These are phyloP conservation scores for Fraxinus anomala DNA, from an alignment of 257 asterid genomes.

Conservation along the genomic window DNA sequence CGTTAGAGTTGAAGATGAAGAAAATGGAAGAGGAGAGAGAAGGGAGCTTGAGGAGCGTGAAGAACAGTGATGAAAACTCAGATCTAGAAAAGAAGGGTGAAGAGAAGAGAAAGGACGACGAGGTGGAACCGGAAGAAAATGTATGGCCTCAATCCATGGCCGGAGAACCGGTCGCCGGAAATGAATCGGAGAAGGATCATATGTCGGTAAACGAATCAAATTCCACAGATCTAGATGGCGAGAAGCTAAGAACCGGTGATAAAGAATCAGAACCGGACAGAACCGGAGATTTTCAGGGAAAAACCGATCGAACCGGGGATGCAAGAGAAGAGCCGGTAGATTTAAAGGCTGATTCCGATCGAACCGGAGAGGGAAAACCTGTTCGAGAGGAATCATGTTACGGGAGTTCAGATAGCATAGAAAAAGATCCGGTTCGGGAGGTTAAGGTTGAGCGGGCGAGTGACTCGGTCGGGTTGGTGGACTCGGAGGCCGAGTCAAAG, in stretches of 20 bases:
- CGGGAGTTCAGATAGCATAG: constrained; percentile 66
- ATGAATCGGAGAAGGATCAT: constrained; percentile 45
- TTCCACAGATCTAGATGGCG: constrained; percentile 63
- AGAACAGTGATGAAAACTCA: constrained; percentile 32
- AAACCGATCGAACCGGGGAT: constrained; percentile 12
- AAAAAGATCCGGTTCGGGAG: constrained; percentile 30
- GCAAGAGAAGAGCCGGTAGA: constrained; percentile 22
- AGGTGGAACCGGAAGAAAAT: constrained; percentile 36
- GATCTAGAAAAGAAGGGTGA: constrained; percentile 49
- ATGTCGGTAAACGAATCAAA: constrained; percentile 61
- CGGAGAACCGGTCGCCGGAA: constrained; percentile 37
- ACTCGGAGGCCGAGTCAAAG: constrained; percentile 63
- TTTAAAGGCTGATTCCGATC: constrained; percentile 20
- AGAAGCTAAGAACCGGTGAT: constrained; percentile 42
- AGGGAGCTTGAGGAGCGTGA: constrained; percentile 38
- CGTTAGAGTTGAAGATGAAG: constrained; percentile 65
- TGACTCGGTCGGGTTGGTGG: constrained; percentile 41
- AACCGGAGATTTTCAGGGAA: constrained; percentile 29
- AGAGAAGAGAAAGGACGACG: constrained; percentile 31
- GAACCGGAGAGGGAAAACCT: constrained; percentile 41
- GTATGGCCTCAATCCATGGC: constrained; percentile 25
- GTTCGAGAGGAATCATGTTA: constrained; percentile 61
- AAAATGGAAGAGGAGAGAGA: constrained; percentile 68
- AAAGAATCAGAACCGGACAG: constrained; percentile 38
- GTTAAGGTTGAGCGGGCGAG: constrained; percentile 46